These are phyloP conservation scores for Acanthamoeba royreba DNA, from an alignment of 208 protist genomes.

Conservation along the genomic window DNA sequence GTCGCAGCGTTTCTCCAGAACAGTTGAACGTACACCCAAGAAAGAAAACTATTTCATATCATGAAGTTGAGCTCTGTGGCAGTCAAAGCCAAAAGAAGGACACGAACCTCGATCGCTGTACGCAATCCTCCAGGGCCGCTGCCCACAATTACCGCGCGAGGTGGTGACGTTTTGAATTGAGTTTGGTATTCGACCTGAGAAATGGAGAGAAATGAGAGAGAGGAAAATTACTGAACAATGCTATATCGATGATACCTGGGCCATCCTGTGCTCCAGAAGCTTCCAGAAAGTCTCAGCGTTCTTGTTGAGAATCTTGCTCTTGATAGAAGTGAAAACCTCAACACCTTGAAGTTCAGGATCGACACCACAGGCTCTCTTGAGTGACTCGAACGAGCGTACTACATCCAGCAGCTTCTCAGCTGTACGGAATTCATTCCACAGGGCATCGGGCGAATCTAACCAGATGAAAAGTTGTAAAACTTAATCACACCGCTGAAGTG, in stretches of 20 bases:
- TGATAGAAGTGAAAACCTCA: not conserved
- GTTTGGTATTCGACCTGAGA: not conserved
- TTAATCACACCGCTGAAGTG: not conserved
- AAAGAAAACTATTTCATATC: not conserved
- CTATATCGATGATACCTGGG: not conserved
- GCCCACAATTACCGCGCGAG: constrained; percentile 28
- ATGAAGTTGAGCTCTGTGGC: not conserved
- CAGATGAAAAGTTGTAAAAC: not conserved
- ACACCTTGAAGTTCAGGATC: not conserved
- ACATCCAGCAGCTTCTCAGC: not conserved
- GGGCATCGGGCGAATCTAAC: not conserved
- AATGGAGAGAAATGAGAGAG: not conserved
- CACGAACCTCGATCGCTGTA: constrained; percentile 26
- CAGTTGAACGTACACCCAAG: not conserved
- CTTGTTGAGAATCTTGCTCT: not conserved
- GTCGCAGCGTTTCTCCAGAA: constrained; percentile 4
- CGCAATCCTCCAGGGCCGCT: not conserved
- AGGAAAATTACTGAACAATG: not conserved
- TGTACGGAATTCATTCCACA: not conserved
- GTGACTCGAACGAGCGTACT: not conserved
- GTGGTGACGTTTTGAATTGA: not conserved
- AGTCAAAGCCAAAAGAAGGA: not conserved
- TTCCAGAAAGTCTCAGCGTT: constrained; percentile 35
- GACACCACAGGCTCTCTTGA: not conserved
- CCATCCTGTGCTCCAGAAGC: not conserved